Percentiles rank a stretch among this genome's conserved stretches.
Evolutionary conservation across 1,284 basidiomycete species (phyloP).

Genomic region (Erythrobasidium hasegawianum): DNA sequence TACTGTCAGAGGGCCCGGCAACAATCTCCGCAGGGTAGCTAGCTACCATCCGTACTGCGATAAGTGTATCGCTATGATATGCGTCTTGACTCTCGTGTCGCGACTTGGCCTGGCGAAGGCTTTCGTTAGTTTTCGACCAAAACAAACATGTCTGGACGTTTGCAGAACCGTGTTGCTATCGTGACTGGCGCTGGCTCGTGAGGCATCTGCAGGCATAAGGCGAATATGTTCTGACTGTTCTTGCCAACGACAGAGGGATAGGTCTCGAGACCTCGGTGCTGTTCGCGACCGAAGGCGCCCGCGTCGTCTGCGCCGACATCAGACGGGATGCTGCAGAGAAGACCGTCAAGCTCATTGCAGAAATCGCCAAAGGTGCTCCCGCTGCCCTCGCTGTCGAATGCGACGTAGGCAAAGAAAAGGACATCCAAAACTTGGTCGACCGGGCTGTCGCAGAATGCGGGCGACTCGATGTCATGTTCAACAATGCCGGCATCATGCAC

Average conservation of each 20-base stretch:
- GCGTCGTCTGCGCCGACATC: slow-evolving; percentile 74
- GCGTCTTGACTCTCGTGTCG: too few species aligned
- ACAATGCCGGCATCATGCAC: slow-evolving; percentile 35
- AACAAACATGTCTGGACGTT: slow-evolving; percentile 29
- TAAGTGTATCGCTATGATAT: too few species aligned
- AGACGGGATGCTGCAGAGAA: slow-evolving; percentile 69
- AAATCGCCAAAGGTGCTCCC: slow-evolving; percentile 60
- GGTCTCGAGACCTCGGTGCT: slow-evolving; percentile 87
- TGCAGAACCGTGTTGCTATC: slow-evolving; percentile 60
- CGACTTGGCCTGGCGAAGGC: too few species aligned
- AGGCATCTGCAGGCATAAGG: slow-evolving; percentile 45
- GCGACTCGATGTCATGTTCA: slow-evolving; percentile 80
- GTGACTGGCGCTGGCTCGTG: slow-evolving; percentile 81
- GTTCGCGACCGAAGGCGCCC: slow-evolving; percentile 85
- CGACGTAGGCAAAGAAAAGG: slow-evolving; percentile 82
- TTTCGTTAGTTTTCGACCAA: too few species aligned
- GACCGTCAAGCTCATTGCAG: slow-evolving; percentile 62
- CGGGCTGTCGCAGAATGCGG: slow-evolving; percentile 77
- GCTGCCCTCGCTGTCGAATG: slow-evolving; percentile 67
- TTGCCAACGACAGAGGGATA: slow-evolving; percentile 63
- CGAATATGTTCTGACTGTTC: neutral
- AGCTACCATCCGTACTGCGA: too few species aligned
- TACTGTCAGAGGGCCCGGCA: too few species aligned
- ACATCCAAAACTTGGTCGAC: slow-evolving; percentile 77
- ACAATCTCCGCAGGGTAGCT: too few species aligned